These are phyloP conservation scores for Mycotypha africana DNA, from an alignment of 371 early-diverging fungal genomes.

Conservation along the genomic window DNA sequence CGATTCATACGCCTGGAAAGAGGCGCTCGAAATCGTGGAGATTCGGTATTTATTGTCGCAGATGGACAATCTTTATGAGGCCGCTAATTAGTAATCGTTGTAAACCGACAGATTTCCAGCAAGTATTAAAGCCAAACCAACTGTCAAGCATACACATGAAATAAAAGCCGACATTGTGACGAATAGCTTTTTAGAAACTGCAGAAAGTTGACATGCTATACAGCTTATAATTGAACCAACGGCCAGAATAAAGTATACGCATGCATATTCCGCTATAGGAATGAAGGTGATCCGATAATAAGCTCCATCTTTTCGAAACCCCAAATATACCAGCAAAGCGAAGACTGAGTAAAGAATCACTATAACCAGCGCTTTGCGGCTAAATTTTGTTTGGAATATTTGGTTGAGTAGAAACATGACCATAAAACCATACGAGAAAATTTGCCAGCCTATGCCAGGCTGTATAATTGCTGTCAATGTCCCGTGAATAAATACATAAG, in stretches of 20 bases:
- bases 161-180: not conserved
- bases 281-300: conserved; percentile 35
- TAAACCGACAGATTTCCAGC: conserved; percentile 28
- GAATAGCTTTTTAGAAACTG: not conserved
- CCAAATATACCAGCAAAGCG: conserved; percentile 13
- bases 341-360: conserved; percentile 11
- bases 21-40: no score
- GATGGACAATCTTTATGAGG: no score
- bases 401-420: conserved; percentile 32
- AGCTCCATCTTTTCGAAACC: conserved; percentile 21
- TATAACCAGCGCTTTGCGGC: conserved; percentile 8
- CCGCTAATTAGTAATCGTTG: conserved; percentile 30
- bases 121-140: conserved; percentile 25
- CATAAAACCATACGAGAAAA: conserved; percentile 36
- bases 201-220: not conserved
- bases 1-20: no score
- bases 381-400: conserved; percentile 21
- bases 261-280: conserved; percentile 32
- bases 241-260: conserved; percentile 14
- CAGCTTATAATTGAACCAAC: conserved; percentile 12
- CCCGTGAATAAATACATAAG: conserved; percentile 38
- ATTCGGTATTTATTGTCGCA: no score
- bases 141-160: no score
- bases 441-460: conserved; percentile 39
- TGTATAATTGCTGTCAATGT: conserved; percentile 35